phyloP scores from a whole-genome alignment of 805 yeast species.

The Candida odintsovae region DNA sequence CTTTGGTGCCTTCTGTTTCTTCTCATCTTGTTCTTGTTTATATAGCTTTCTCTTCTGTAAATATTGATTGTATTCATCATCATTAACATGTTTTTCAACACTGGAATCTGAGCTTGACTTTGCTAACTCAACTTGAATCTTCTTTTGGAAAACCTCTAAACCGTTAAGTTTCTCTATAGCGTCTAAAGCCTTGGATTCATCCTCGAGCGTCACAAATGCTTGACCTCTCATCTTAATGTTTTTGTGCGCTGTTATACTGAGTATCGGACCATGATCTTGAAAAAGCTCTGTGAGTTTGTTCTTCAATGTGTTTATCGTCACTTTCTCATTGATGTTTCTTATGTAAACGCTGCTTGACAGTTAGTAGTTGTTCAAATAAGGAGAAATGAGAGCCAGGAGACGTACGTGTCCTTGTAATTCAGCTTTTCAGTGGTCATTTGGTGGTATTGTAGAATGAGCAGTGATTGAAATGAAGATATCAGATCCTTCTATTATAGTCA shows the following conservation, averaged over 20 bases:
- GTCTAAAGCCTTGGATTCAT: conserved; percentile 33
- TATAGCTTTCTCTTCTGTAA: conserved; percentile 12
- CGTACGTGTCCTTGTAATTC: conserved; percentile 22
- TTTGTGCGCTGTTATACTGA: conserved; percentile 49
- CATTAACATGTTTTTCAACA: conserved; percentile 10
- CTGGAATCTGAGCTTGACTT: conserved; percentile 22
- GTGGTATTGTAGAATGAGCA: too few species aligned
- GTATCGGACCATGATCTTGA: conserved; percentile 39
- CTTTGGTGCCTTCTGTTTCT: conserved; percentile 9
- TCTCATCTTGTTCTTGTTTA: conserved; percentile 16
- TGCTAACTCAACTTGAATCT: conserved; percentile 19
- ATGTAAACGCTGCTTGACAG: conserved; percentile 37
- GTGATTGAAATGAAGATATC: too few species aligned
- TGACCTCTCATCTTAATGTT: conserved; percentile 73
- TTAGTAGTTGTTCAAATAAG: neutral
- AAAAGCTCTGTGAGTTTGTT: conserved; percentile 37
- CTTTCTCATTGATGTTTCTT: conserved; percentile 67
- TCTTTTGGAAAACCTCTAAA: conserved; percentile 14
- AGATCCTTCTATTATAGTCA: too few species aligned
- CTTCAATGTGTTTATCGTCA: conserved; percentile 46
- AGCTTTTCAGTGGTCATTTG: neutral
- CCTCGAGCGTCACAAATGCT: conserved; percentile 63
- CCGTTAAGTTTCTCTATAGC: conserved; percentile 20
- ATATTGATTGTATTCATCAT: conserved; percentile 13
- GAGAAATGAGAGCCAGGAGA: neutral